These are phyloP conservation scores for Triglochin maritima DNA, from an alignment of 106 monocot genomes.

Conservation along the genomic window DNA sequence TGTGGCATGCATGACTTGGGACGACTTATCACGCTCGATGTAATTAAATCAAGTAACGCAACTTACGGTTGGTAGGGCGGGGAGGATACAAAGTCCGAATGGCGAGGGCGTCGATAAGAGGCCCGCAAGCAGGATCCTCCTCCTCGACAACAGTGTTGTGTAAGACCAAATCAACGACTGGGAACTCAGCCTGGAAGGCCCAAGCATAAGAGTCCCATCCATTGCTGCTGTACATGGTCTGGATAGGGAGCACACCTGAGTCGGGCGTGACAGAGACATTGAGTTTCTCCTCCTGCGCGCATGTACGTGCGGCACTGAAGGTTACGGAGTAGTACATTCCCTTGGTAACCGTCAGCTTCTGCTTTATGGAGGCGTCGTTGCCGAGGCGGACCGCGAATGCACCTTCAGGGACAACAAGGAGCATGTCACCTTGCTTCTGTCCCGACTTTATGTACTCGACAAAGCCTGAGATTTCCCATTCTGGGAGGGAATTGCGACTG, in stretches of 20 bases:
- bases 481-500: slow-evolving; percentile 6
- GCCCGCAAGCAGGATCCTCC: slow-evolving; percentile 44
- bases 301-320: slow-evolving; percentile 52
- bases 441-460: slow-evolving; percentile 35
- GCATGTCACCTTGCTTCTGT: slow-evolving; percentile 38
- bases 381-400: slow-evolving; percentile 25
- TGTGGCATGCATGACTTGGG: no score
- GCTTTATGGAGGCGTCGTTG: slow-evolving; percentile 37
- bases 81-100: slow-evolving; percentile 28
- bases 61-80: slow-evolving; percentile 8
- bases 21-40: no score
- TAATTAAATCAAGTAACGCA: no score
- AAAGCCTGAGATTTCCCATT: slow-evolving; percentile 28
- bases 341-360: slow-evolving; percentile 14
- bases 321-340: slow-evolving; percentile 50
- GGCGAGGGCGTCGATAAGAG: slow-evolving; percentile 39
- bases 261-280: slow-evolving; percentile 37
- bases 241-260: slow-evolving; percentile 33
- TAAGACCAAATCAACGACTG: slow-evolving; percentile 13
- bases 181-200: slow-evolving; percentile 24
- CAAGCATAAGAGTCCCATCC: slow-evolving; percentile 55
- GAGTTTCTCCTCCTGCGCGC: slow-evolving; percentile 44
- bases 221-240: slow-evolving; percentile 43
- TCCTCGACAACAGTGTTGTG: slow-evolving; percentile 43
- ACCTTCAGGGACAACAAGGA: slow-evolving; percentile 33